Conservation (phyloP, 371 early-diverging fungal genomes). For the Synchytrium microbalum region DNA sequence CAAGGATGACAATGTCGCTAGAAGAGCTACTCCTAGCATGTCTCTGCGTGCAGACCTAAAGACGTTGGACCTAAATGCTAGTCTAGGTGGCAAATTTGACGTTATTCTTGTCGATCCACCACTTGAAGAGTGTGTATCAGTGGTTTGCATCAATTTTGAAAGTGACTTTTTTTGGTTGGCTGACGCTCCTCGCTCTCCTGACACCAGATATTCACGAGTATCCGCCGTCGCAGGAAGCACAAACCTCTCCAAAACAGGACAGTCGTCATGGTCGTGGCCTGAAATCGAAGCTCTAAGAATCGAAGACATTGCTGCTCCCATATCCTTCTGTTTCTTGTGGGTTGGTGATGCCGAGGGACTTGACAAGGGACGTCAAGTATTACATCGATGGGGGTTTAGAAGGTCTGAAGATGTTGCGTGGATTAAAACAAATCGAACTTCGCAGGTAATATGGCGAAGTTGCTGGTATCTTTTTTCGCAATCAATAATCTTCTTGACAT, state of each 20-base stretch:
- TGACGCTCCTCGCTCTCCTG: no score
- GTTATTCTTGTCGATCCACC: conserved; percentile 48
- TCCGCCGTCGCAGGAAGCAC: not conserved
- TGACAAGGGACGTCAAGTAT: conserved; percentile 39
- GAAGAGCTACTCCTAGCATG: conserved; percentile 32
- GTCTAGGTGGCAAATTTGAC: conserved; percentile 28
- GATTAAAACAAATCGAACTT: conserved; percentile 42
- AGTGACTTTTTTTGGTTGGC: not conserved
- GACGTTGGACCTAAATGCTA: conserved; percentile 25
- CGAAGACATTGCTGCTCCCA: conserved; percentile 39
- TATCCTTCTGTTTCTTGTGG: conserved; percentile 47
- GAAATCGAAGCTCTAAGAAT: conserved; percentile 39
- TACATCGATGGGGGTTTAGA: conserved; percentile 47
- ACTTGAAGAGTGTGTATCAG: conserved; percentile 29
- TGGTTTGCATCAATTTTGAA: not conserved
- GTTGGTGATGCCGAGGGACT: conserved; percentile 39
- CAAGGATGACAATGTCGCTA: conserved; percentile 27
- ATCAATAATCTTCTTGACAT: no score
- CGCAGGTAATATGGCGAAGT: conserved; percentile 17
- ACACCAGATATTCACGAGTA: not conserved
- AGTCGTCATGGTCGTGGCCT: conserved; percentile 33
- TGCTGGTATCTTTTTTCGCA: not conserved
- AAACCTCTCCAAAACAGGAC: not conserved
- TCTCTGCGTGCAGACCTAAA: conserved; percentile 32
- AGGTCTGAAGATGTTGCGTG: conserved; percentile 49